Percentiles rank a stretch among this genome's conserved stretches.
These are phyloP conservation scores for Microcyclospora tardicrescens DNA, from an alignment of 2,329 filamentous ascomycete genomes.

Conservation along the genomic window DNA sequence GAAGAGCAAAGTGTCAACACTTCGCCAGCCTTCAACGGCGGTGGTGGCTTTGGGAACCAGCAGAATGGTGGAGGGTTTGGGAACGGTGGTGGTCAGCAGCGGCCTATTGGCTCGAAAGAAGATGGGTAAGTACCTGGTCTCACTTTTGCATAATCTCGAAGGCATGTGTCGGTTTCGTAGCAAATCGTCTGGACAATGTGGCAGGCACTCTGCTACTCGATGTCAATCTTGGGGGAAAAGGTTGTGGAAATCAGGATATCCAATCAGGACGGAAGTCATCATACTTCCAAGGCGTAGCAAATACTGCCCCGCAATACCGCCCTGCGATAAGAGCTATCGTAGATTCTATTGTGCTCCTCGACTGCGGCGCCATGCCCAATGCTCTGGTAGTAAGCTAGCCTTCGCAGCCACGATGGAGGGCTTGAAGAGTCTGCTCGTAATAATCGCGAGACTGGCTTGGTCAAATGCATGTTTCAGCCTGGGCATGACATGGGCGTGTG, in stretches of 20 bases:
- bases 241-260: background rate
- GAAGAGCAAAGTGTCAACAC: constrained; percentile 20
- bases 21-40: constrained; percentile 3
- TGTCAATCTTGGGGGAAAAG: background rate
- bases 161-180: constrained; percentile 2
- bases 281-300: background rate
- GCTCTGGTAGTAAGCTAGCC: no score
- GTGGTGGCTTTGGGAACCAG: constrained; percentile 10
- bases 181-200: background rate
- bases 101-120: constrained; percentile 65
- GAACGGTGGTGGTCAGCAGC: constrained; percentile 30
- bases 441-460: no score
- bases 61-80: constrained; percentile 11
- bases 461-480: no score
- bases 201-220: background rate
- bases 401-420: no score
- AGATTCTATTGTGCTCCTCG: no score
- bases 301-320: no score
- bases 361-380: no score
- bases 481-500: no score
- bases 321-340: no score
- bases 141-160: constrained; percentile 2
- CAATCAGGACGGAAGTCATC: background rate
- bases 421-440: no score
- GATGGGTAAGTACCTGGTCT: constrained; percentile 60